Evolutionary conservation across 148 eudicot species (phyloP), one percentile per base, ranked within the genome.

Genomic region (Drosera capensis): DNA sequence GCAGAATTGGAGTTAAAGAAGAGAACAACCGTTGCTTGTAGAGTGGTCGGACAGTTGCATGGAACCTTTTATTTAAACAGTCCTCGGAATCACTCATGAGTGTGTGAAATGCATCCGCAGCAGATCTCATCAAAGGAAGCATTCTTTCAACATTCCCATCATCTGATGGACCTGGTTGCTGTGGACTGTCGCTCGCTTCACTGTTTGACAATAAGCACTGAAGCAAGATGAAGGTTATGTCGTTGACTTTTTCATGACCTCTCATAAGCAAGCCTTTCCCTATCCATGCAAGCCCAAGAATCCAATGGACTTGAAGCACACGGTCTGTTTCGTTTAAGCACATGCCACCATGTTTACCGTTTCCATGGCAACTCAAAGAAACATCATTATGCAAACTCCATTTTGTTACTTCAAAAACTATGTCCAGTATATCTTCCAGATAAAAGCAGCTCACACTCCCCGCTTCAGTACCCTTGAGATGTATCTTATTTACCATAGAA

Each of bases 231-330:
- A 66, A 48, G 36, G 74, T 66, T 44, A 80, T 52, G 57, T 78
- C 94, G 69, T 80, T 90, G 14, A 69, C 60, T 62, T 72, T 75
- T 57, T 67, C 90, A 65, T 90, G 93, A 37, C 97, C 97, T 57
- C 95, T 68, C 95, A 90, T 75, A 16, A 90, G 69, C 55, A 90
- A 52, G 29, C 95, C 97, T 78, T 90, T 90, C 31, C 92, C 95
- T 45, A 90, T 68, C 97, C 97, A 90, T 42, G 94, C 81, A 57
- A 90, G 68, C 39, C 87, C 93, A 54, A 56, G 23, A 44, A 80
- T 48, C 15, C 53, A 61, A 52, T 52, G 58, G 56, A 49, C 46
- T 51, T 68, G 75, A 46, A 60, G 64, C 35, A 55, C 21, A 40
- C 39, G 20, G 23, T 43, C 51, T 38, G 7, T 36, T 23, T 45